phyloP scores from a whole-genome alignment of 2,329 filamentous ascomycete genomes.

The Phaeosphaeriaceae sp. region DNA sequence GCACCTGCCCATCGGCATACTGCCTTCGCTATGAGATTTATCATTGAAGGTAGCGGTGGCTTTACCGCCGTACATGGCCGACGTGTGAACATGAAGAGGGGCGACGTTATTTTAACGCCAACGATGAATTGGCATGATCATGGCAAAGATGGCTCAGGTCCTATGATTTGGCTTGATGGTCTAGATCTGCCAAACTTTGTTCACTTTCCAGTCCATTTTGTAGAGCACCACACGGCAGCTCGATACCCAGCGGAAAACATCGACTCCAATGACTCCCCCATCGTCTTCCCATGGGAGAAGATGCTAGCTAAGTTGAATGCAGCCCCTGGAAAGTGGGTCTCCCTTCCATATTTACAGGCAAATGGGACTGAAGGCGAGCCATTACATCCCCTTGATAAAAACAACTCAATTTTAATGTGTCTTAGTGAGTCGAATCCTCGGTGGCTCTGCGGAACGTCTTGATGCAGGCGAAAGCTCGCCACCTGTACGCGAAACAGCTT shows the following conservation, averaged over 20 bases:
- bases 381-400: neutral
- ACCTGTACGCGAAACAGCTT: slow-evolving; percentile 56
- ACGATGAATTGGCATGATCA: slow-evolving; percentile 65
- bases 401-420: slow-evolving; percentile 5
- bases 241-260: slow-evolving; percentile 59
- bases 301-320: slow-evolving; percentile 55
- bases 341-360: slow-evolving; percentile 43
- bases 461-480: slow-evolving; percentile 47
- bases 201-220: slow-evolving; percentile 61
- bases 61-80: slow-evolving; percentile 65
- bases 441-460: slow-evolving; percentile 56
- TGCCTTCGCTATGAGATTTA: slow-evolving; percentile 64
- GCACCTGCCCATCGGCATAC: slow-evolving; percentile 63
- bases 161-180: slow-evolving; percentile 65
- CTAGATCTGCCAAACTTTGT: slow-evolving; percentile 61
- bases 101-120: slow-evolving; percentile 64
- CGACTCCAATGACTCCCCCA: slow-evolving; percentile 49
- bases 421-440: slow-evolving; percentile 56
- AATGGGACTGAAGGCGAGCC: slow-evolving; percentile 44
- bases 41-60: slow-evolving; percentile 62
- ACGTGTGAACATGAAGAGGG: slow-evolving; percentile 58
- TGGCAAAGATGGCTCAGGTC: slow-evolving; percentile 61
- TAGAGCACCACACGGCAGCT: slow-evolving; percentile 56
- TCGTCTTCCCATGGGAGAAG: slow-evolving; percentile 58
- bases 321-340: slow-evolving; percentile 33